A percentile compares a stretch with the other conserved stretches of the same genome.
Evolutionary conservation across 176 grass and related monocot species (phyloP).

Genomic region (Triticum urartu): DNA sequence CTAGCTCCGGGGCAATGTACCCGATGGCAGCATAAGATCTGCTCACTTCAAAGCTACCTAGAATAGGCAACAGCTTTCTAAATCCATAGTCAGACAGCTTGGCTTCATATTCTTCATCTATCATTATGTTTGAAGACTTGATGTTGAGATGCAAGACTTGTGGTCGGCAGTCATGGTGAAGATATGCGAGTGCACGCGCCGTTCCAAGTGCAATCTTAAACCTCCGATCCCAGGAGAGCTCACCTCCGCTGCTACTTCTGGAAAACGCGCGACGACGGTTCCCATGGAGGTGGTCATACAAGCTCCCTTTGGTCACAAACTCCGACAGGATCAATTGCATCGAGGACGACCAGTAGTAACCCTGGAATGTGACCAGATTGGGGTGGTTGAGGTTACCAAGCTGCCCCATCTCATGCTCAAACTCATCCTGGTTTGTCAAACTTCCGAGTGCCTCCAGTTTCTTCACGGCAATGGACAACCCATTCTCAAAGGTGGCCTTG

Average conservation of each 20-base stretch:
- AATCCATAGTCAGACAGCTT: slow-evolving; percentile 96
- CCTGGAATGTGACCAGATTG: slow-evolving; percentile 83
- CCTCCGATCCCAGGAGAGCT: slow-evolving; percentile 73
- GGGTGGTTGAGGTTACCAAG: slow-evolving; percentile 64
- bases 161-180: slow-evolving; percentile 91
- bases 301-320: slow-evolving; percentile 64
- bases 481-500: slow-evolving; percentile 84
- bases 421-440: slow-evolving; percentile 78
- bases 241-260: slow-evolving; percentile 47
- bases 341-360: slow-evolving; percentile 94
- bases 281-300: slow-evolving; percentile 83
- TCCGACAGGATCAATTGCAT: slow-evolving; percentile 89
- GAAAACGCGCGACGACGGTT: slow-evolving; percentile 32
- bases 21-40: slow-evolving; percentile 74
- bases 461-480: slow-evolving; percentile 87
- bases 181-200: slow-evolving; percentile 76
- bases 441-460: slow-evolving; percentile 85
- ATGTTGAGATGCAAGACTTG: slow-evolving; percentile 96
- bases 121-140: slow-evolving; percentile 93
- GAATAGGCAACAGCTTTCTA: slow-evolving; percentile 76
- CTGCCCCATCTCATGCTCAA: slow-evolving; percentile 90
- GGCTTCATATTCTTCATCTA: slow-evolving; percentile 76
- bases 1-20: slow-evolving; percentile 88
- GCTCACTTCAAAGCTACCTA: slow-evolving; percentile 76
- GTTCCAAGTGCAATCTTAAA: slow-evolving; percentile 77